Evolutionary conservation across 768 basidiomycete species (phyloP), one percentile per base, ranked within the genome.

Genomic region (Phylloporus arenicola): DNA sequence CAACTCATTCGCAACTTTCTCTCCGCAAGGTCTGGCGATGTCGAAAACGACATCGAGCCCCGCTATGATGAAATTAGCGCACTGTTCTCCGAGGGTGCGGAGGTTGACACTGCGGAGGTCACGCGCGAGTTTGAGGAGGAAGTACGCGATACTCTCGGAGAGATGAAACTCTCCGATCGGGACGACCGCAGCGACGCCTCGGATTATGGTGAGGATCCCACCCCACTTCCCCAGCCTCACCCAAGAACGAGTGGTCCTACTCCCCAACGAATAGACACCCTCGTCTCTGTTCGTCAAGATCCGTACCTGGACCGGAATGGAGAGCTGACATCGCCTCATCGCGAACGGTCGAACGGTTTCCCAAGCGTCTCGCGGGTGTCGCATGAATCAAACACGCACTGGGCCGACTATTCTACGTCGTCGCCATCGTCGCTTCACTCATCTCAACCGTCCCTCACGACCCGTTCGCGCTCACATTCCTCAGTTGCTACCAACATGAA

Each of bases 1-100:
- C 71, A 74, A 12, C 81, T 93, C 35, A 79, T 96, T 35, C 81
- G 92, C 47, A 77, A 79, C 47, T 99, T 98, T 68, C 76, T 98
- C 48, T 75, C 88, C 6, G 75, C 87, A 16, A 88, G 88, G 61
- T 83, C 90, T 1, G 96, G 96, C 6, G 93, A 97, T 60, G 80
- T 86, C 12, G 84, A 83, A 54, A 82, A 81, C 47, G 78, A 82
- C 40, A 74, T 80, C 31, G 80, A 82, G 4, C 75, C 88, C 10
- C 77, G 78, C 13, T 73, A 72, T 19, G 72, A 75, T 47, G 80
- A 83, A 62, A 75, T 88, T 41, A 78, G 81, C 24, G 76, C 77
- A 9, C 64, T 87, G 27, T 76, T 76, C 55, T 63, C 54, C 41
- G 53, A 70, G 14, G 54, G 49, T 12, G 59, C 62, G 42, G 68